phyloP scores from a whole-genome alignment of 805 yeast species.

The Ogataea henricii region DNA sequence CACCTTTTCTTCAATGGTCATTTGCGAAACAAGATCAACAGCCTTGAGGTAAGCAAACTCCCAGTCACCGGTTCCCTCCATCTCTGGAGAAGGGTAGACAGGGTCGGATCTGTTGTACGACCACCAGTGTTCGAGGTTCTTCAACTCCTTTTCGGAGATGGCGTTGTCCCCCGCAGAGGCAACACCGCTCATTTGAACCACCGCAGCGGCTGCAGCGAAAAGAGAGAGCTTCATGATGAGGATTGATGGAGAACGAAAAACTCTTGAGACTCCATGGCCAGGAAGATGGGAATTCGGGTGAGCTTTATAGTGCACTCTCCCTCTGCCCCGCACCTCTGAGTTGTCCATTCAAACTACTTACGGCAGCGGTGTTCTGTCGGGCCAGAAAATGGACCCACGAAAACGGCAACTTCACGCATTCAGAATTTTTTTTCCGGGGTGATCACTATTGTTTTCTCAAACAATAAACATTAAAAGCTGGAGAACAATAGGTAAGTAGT shows the following conservation, averaged over 20 bases:
- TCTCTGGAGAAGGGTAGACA: slow-evolving; percentile 23
- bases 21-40: slow-evolving; percentile 52
- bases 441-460: not conserved
- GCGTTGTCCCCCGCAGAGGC: not conserved
- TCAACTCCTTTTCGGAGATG: slow-evolving; percentile 8
- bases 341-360: not conserved
- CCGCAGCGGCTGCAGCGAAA: slow-evolving; percentile 5
- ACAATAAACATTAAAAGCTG: not conserved
- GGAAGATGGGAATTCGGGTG: not conserved
- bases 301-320: not conserved
- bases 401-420: not conserved
- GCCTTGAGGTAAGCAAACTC: slow-evolving; percentile 58
- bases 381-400: not conserved
- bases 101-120: slow-evolving; percentile 23
- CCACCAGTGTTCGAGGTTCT: slow-evolving; percentile 16
- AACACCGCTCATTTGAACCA: slow-evolving; percentile 2
- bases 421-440: slow-evolving; percentile 5
- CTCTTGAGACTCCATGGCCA: not conserved
- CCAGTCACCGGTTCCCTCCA: slow-evolving; percentile 43
- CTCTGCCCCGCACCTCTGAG: not conserved
- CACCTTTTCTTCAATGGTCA: slow-evolving; percentile 60
- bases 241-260: not conserved
- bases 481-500: not conserved
- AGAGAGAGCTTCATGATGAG: slow-evolving; percentile 2
- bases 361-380: not conserved